Evolutionary conservation across 2,329 filamentous ascomycete species (phyloP).

Genomic region (Trichoderma sp.): DNA sequence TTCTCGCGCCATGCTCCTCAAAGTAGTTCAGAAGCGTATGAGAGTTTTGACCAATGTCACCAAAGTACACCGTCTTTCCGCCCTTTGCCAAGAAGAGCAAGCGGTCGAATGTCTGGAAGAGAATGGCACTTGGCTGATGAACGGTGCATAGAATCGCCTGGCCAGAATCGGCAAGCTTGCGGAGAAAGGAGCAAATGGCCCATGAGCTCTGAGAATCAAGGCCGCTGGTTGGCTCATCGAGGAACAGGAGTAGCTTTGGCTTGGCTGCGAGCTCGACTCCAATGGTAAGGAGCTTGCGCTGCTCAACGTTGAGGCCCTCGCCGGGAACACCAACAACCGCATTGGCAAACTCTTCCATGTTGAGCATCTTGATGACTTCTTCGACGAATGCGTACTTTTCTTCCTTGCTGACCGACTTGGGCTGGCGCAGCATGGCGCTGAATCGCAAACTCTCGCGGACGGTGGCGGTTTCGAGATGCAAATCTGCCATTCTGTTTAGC

Average conservation of each 20-base stretch:
- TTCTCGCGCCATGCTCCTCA: conserved; percentile 61
- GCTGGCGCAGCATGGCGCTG: conserved; percentile 61
- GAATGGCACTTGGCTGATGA: conserved; percentile 56
- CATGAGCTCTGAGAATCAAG: conserved; percentile 66
- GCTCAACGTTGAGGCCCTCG: conserved; percentile 62
- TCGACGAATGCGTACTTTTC: conserved; percentile 66
- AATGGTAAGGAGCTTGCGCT: conserved; percentile 64
- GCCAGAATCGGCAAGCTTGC: conserved; percentile 59
- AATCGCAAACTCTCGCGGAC: conserved; percentile 59
- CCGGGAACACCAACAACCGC: conserved; percentile 66
- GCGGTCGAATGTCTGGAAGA: conserved; percentile 61
- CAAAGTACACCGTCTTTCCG: conserved; percentile 70
- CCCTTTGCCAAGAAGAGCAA: conserved; percentile 66
- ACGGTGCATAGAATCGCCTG: conserved; percentile 59
- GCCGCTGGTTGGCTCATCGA: conserved; percentile 64
- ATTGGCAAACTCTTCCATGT: conserved; percentile 68
- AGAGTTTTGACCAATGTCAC: conserved; percentile 64
- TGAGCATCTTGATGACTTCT: conserved; percentile 65
- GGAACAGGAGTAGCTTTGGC: conserved; percentile 61
- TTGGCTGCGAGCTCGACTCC: conserved; percentile 62
- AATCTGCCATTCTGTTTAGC: conserved; percentile 43
- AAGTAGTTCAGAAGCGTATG: conserved; percentile 64
- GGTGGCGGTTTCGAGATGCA: conserved; percentile 58
- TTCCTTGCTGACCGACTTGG: conserved; percentile 52
- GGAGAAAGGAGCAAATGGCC: conserved; percentile 63